A percentile compares a stretch with the other conserved stretches of the same genome.
Conservation (phyloP, 148 eudicot species). For the Suaeda aralocaspica region DNA sequence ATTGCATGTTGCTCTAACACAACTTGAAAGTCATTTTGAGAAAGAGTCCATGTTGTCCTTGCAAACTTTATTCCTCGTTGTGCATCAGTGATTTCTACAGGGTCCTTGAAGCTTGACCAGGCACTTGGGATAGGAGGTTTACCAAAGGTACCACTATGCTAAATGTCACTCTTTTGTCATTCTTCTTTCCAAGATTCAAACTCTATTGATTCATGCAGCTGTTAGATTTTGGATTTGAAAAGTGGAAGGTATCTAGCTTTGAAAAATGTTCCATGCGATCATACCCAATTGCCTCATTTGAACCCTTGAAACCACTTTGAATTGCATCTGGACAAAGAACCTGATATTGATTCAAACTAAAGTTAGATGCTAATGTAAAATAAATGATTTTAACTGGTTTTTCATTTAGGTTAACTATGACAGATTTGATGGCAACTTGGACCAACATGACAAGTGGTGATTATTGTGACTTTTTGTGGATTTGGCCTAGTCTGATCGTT, state of each 20-base stretch:
- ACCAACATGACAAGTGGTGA: too few species aligned
- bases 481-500: too few species aligned
- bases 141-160: constrained; percentile 70
- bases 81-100: constrained; percentile 82
- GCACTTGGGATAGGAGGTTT: constrained; percentile 96
- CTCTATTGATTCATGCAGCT: neutral
- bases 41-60: constrained; percentile 82
- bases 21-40: constrained; percentile 66
- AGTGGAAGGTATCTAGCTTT: neutral
- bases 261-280: neutral
- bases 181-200: neutral
- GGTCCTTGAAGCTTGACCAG: constrained; percentile 85
- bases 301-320: neutral
- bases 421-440: too few species aligned
- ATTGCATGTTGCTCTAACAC: constrained; percentile 60
- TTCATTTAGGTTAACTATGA: too few species aligned
- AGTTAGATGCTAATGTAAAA: too few species aligned
- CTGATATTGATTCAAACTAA: neutral
- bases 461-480: too few species aligned
- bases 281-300: neutral
- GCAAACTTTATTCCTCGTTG: constrained; percentile 72
- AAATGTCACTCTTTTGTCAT: neutral
- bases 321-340: neutral
- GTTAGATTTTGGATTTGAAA: neutral
- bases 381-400: too few species aligned